Base-by-base conservation (phyloP, 2,329 filamentous ascomycete species). In the Sporothrix humicola region DNA sequence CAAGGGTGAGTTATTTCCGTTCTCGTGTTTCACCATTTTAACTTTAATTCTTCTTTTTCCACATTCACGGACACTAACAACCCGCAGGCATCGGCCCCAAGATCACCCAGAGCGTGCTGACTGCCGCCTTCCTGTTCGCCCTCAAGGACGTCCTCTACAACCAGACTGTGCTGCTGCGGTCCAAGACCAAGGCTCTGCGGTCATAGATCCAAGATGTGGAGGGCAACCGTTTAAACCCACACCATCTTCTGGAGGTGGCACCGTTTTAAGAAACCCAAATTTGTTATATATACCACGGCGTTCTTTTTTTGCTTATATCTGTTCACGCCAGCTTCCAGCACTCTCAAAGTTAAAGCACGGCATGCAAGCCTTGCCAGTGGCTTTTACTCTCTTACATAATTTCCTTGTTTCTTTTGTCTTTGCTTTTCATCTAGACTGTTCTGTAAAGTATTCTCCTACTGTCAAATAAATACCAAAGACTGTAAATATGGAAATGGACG, bases 101-200 rank as follows among this genome's bases (percentile, higher is more conserved):
- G 87, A 92, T 99, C 77, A 95, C 94, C 23, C 96, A 99, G 84
- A 98, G 95, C 80, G 96, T 98, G 63, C 88, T 99, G 75, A 99
- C 96, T 4, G 96, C 96, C 6, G 96, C 96, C 2, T 94, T 98
- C 83, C 85, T 99, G 74, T 99, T 99, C 81, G 96, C 95, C 1
- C 98, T 99, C 86, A 99, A 99, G 87, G 96, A 99, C 81, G 93
- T 94, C 7, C 87, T 99, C 6, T 99, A 98, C 81, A 93, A 94
- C 79, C 90, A 92, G 82, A 95, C 91, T 0, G 84, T 95, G 69
- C 88, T 86, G 78, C 88, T 94, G 46, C 87, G 93, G 71, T 81
- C 83, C 73, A 78, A 80, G 26, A 83, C 82, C 78, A 86, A 82
- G 79, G 78, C 80, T 31, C 63, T 82, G 59, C 77, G 77, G 73